A percentile compares a stretch with the other conserved stretches of the same genome.
phyloP scores from a whole-genome alignment of 176 grass and related monocot genomes.

The Ampelocalamus luodianensis region DNA sequence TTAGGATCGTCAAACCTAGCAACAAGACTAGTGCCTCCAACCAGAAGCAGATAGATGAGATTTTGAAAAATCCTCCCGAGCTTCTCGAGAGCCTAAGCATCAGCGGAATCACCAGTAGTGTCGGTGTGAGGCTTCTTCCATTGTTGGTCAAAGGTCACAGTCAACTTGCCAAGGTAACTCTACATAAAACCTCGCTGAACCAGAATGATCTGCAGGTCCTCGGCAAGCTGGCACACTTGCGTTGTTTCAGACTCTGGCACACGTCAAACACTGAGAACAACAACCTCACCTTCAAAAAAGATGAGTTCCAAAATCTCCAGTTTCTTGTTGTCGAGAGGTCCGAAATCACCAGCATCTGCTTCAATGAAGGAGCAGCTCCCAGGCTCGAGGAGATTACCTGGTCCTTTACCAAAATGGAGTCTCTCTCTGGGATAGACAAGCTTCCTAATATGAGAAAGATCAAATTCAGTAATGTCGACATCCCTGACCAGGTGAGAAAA shows the following conservation, averaged over 20 bases:
- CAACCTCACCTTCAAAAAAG: neutral
- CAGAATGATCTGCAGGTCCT: neutral
- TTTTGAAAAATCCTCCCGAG: neutral
- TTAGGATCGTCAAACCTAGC: neutral
- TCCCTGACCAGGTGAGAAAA: neutral
- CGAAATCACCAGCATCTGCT: neutral
- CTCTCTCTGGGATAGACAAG: neutral
- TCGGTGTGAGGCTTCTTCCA: neutral
- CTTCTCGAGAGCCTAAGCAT: conserved; percentile 39
- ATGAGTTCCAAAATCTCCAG: neutral
- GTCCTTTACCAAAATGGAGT: neutral
- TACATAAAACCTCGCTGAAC: neutral
- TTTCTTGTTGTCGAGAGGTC: neutral
- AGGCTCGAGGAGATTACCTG: neutral
- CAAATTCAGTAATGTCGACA: neutral
- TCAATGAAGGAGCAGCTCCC: neutral
- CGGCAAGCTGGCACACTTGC: neutral
- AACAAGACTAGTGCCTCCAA: too few relatives aligned
- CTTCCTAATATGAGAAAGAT: neutral
- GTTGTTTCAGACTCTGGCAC: neutral
- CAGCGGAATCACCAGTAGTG: neutral
- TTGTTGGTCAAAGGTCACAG: accelerated
- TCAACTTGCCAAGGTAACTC: conserved; percentile 32
- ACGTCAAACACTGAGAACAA: neutral
- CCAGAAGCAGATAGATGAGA: too few relatives aligned